These are phyloP conservation scores for Vanrija sp. DNA, from an alignment of 1,284 basidiomycete species.

Conservation along the genomic window DNA sequence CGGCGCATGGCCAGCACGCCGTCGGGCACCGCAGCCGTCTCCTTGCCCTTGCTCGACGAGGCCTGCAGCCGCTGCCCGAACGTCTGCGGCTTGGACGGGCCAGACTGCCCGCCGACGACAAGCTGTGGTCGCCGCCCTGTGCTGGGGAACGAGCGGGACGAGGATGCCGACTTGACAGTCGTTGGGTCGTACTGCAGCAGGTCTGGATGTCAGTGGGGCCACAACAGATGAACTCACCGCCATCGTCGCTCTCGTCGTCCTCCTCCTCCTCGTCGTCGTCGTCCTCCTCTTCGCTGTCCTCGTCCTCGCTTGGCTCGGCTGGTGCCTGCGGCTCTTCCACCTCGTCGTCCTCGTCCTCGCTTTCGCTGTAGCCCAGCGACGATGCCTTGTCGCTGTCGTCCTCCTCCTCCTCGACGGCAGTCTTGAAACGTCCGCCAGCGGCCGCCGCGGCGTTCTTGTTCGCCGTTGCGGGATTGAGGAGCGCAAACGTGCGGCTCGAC, in stretches of 20 bases:
- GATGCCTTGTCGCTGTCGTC: constrained; percentile 80
- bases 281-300: constrained; percentile 52
- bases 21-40: constrained; percentile 15
- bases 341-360: constrained; percentile 38
- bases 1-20: constrained; percentile 43
- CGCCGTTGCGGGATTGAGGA: constrained; percentile 82
- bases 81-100: constrained; percentile 27
- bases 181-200: constrained; percentile 46
- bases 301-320: constrained; percentile 16
- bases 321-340: constrained; percentile 16
- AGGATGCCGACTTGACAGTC: constrained; percentile 50
- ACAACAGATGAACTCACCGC: constrained; percentile 21
- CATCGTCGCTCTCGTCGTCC: constrained; percentile 56
- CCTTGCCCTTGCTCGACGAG: constrained; percentile 16
- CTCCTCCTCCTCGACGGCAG: constrained; percentile 84
- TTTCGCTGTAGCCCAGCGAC: constrained; percentile 60
- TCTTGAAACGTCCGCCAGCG: constrained; percentile 54
- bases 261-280: constrained; percentile 49
- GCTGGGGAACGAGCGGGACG: constrained; percentile 20
- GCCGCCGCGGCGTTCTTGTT: constrained; percentile 38
- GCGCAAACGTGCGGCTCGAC: constrained; percentile 74
- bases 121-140: constrained; percentile 28
- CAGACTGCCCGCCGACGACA: constrained; percentile 27
- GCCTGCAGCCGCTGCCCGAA: constrained; percentile 48
- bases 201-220: constrained; percentile 15